phyloP scores from a whole-genome alignment of 2,329 filamentous ascomycete species.

The Penicillium polonicum region DNA sequence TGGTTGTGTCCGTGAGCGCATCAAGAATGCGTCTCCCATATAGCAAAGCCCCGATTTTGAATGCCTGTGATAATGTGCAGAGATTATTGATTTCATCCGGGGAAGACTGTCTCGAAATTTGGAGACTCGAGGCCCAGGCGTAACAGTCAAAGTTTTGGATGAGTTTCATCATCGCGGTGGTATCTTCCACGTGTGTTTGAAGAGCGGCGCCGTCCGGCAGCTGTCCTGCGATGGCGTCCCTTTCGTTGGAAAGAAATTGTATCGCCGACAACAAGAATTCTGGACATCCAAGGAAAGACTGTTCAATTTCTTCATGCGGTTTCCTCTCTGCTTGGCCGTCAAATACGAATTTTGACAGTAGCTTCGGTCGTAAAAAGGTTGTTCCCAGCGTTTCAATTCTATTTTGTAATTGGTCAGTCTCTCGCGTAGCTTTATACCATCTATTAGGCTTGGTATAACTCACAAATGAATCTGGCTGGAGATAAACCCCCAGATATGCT shows the following conservation, averaged over 20 bases:
- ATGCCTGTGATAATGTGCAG: conserved; percentile 28
- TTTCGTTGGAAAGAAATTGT: conserved; percentile 27
- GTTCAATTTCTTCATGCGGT: conserved; percentile 30
- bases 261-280: conserved; percentile 33
- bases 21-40: conserved; percentile 36
- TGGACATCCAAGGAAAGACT: conserved; percentile 39
- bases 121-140: conserved; percentile 26
- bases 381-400: conserved; percentile 38
- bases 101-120: conserved; percentile 13
- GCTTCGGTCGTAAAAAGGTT: conserved; percentile 33
- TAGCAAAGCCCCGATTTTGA: conserved; percentile 31
- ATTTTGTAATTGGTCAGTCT: background rate
- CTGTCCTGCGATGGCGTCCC: conserved; percentile 23
- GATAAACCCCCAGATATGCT: conserved; percentile 32
- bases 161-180: conserved; percentile 18
- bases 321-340: conserved; percentile 15
- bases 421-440: background rate
- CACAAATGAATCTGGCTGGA: conserved; percentile 33
- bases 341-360: conserved; percentile 26
- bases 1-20: conserved; percentile 16
- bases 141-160: conserved; percentile 29
- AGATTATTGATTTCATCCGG: conserved; percentile 22
- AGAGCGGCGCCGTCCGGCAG: conserved; percentile 1
- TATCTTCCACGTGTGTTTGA: conserved; percentile 12
- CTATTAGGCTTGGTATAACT: background rate